Evolutionary conservation across 2,329 filamentous ascomycete species (phyloP), one percentile per base, ranked within the genome.

Genomic region (Talaromyces sp.): DNA sequence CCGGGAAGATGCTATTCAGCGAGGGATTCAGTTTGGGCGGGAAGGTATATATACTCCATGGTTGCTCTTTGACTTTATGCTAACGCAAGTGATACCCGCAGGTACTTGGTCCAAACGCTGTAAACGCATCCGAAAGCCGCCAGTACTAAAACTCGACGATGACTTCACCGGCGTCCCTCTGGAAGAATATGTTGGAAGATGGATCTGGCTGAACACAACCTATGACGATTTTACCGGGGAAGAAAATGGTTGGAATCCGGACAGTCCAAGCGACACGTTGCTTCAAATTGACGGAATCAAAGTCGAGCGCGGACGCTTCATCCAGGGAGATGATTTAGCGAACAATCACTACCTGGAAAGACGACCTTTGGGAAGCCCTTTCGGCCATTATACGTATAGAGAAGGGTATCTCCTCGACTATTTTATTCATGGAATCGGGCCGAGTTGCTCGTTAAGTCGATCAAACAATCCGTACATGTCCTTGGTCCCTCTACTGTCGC

Each of bases 1-100:
- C 62, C 66, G 67, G 55, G 70, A 72, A 36, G 71, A 73, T 65
- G 71, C 71, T 1, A 54, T 67, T n/a, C 70, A 72, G 62, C 64
- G 69, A n/a, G 66, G 68, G 15, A 65, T 71, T 49, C 63, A 63
- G 33, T 67, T 69, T 62, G 65, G 68, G 11, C 62, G 68, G 25
- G 64, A 70, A 64, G 67, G 69, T 69, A 61, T 42, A 54, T 51
- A 8, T 19, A 19, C 19, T 17, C 11, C 7, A 22, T 15, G 27
- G 42, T n/a, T 13, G 42, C 39, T 10, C n/a, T 33, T 51, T 2
- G 11, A n/a, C n/a, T 57, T 7, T 33, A 25, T 13, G 19, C 55
- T 57, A 57, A 57, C 39, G 8, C 5, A 30, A 42, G 55, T 19
- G 25, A 11, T 27, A n/a, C 9, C 11, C 30, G 57, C 30, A 65